Conservation (phyloP, 108 stramenopile species). For the Skeletonema menzelii region DNA sequence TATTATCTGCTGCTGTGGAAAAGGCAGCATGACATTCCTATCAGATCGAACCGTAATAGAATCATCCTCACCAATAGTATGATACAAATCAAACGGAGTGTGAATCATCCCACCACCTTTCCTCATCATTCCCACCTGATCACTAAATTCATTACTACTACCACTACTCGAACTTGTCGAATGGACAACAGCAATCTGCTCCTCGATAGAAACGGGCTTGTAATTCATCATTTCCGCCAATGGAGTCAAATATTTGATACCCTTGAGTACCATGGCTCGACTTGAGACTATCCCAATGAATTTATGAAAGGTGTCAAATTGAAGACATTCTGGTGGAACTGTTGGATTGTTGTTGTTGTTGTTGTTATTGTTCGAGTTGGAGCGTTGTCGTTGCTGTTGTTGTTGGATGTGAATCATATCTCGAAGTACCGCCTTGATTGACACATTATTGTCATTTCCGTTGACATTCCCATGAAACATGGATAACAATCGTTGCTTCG, state of each 20-base stretch:
- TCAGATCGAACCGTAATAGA: constrained; percentile 53
- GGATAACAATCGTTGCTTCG: constrained; percentile 11
- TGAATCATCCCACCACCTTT: neutral
- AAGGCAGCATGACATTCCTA: constrained; percentile 34
- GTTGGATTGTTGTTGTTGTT: neutral
- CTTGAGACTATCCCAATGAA: constrained; percentile 60
- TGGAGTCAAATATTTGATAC: constrained; percentile 69
- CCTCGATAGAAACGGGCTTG: constrained; percentile 16
- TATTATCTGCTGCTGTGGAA: neutral
- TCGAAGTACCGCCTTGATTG: constrained; percentile 10
- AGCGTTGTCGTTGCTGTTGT: neutral
- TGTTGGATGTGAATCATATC: constrained; percentile 27
- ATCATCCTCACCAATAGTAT: constrained; percentile 30
- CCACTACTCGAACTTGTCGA: too few species aligned
- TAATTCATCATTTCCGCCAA: constrained; percentile 90
- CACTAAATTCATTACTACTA: neutral
- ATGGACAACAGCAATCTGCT: neutral
- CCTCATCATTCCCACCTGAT: too few species aligned
- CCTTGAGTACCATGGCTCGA: constrained; percentile 74
- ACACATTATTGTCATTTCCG: neutral
- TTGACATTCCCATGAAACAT: constrained; percentile 5
- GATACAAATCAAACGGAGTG: constrained; percentile 44
- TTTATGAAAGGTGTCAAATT: constrained; percentile 51
- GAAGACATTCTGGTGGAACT: constrained; percentile 21
- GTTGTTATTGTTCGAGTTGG: neutral